A percentile compares a stretch with the other conserved stretches of the same genome.
Evolutionary conservation across 305 asterid genomes (phyloP).

Genomic region (Solanum hybrid): DNA sequence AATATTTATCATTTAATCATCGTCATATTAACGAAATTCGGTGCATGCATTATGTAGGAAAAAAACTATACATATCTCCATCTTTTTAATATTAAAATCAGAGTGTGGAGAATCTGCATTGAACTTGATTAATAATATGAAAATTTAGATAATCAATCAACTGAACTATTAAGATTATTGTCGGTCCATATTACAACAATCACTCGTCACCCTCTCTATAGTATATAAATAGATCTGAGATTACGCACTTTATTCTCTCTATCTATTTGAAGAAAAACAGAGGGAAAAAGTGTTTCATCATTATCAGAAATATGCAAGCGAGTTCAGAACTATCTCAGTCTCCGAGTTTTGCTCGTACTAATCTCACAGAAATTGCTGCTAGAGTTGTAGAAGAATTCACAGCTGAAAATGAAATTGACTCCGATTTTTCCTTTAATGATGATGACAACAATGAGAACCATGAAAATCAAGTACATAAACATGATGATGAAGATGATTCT

Average conservation of each 20-base stretch:
- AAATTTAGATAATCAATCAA: background rate
- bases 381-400: background rate
- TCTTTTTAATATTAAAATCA: no score
- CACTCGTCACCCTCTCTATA: background rate
- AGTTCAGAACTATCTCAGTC: background rate
- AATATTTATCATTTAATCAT: background rate
- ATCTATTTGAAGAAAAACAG: background rate
- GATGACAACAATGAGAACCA: background rate
- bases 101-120: no score
- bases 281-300: background rate
- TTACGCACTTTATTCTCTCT: background rate
- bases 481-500: background rate
- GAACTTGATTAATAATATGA: no score
- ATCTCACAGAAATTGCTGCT: background rate
- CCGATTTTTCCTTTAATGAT: background rate
- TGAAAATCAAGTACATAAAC: background rate
- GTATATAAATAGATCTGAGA: no score
- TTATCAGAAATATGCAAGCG: background rate
- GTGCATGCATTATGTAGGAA: background rate
- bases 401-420: background rate
- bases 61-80: no score
- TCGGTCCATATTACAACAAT: background rate
- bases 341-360: background rate
- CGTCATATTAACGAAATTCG: background rate
- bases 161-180: fast-evolving